Percentiles rank a stretch among this genome's conserved stretches.
Evolutionary conservation across 1,139 yeast genomes (phyloP).

Genomic region (Candida anutae): DNA sequence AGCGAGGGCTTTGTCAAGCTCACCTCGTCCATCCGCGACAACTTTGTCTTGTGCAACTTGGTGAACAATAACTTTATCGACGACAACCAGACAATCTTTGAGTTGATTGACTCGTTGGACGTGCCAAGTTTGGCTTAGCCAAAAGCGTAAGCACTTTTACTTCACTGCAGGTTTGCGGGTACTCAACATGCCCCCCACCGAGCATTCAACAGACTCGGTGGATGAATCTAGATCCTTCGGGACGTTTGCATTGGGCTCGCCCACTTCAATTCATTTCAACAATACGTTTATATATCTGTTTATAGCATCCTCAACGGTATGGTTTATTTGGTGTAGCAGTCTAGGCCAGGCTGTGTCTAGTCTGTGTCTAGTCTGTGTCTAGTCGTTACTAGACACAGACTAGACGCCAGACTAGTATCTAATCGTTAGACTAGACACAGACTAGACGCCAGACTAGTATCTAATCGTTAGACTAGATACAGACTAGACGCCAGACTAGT

Average conservation of each 20-base stretch:
- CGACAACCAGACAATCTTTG: conserved; percentile 42
- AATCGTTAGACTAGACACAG: too few relatives aligned
- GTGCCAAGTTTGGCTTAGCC: conserved; percentile 10
- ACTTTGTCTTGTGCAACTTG: conserved; percentile 73
- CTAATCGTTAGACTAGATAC: too few relatives aligned
- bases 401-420: too few relatives aligned
- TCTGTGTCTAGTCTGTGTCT: too few relatives aligned
- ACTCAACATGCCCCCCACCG: conserved; percentile 19
- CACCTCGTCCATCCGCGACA: conserved; percentile 43
- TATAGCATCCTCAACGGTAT: conserved; percentile 25
- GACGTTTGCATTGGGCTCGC: neutral
- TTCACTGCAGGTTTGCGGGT: conserved; percentile 22
- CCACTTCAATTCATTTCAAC: conserved; percentile 19
- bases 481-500: too few relatives aligned
- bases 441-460: too few relatives aligned
- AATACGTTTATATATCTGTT: conserved; percentile 7
- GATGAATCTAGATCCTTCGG: neutral
- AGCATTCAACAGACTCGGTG: conserved; percentile 11
- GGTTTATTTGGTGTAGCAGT: too few relatives aligned
- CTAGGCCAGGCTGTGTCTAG: too few relatives aligned
- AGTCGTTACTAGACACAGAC: too few relatives aligned
- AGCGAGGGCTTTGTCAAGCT: conserved; percentile 26
- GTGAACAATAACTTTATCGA: conserved; percentile 80
- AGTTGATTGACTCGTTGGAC: conserved; percentile 22
- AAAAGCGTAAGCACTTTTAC: conserved; percentile 6